Base-by-base conservation (phyloP, 116 monocot species). In the Thalassia testudinum region DNA sequence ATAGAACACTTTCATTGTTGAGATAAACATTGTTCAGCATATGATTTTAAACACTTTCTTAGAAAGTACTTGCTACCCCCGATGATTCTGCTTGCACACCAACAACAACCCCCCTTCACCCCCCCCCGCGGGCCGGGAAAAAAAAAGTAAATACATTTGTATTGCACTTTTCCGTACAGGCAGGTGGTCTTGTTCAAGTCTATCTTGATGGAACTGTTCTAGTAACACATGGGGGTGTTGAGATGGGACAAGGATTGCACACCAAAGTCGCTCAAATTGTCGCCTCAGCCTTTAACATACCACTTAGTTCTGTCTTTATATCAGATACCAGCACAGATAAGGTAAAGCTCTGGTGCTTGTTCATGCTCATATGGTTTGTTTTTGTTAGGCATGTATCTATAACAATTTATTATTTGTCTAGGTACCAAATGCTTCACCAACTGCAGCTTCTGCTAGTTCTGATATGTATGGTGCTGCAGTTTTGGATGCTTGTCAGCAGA, bases 181-280 rank as follows among this genome's bases (percentile, higher is more conserved):
- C 86, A 72, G 92, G 92, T 60, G 86, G 86, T 59, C 83, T 92
- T 50, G 92, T 92, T 42, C 87, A 93, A 66, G 84, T 93, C 50
- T 93, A 93, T 66, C 63, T 74, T 58, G 93, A 93, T 67, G 93
- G 93, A 12, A 78, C 69, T 40, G 78, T 93, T 75, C 54, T 93
- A 44, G 87, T 93, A 37, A 87, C 92, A 43, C 92, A 92, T 78
- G 93, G 93, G 17, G 93, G 93, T 22, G 93, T 93, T 64, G 93
- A 93, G 50, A 93, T 93, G 93, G 93, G 93, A 42, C 93, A 93
- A 61, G 93, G 93, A 43, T 59, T 93, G 40, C 93, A 93, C 67
- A 93, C 93, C 44, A 93, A 93, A 67, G 62, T 93, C 48, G 93
- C 87, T 29, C 93, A 93, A 60, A 72, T 93, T 74, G 93, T 87